Base-by-base conservation (phyloP, 768 basidiomycete species). In the Amanita phalloides region DNA sequence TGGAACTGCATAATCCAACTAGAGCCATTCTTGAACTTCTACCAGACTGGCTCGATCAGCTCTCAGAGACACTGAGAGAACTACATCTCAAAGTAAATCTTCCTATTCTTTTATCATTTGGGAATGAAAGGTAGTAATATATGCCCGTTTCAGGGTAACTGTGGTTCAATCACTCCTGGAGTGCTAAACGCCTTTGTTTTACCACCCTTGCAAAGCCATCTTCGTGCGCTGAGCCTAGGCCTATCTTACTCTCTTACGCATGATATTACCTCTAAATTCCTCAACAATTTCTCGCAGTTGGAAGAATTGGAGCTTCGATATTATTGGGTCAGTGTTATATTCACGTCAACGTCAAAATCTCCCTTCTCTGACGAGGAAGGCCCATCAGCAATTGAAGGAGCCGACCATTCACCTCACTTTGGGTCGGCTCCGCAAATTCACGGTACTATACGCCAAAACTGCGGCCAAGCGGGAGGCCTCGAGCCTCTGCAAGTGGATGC, bases 91-190 rank as follows among this genome's bases (percentile, higher is more conserved):
- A 62, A 58, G 78, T 77, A 52, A 45, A 51, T 38, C 32, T 53
- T 13, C 21, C 36, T 30, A 25, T 42, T 30, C 38, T 32, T 33
- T 5, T 36, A 32, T 36, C 11, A 11, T 28, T 25, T 59, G 3
- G 25, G 41, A 42, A 21, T 10, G 20, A 17, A 26, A 23, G 43
- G 10, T 13, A 32, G 38, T 23, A 9, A 3, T 49, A 25, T 23
- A 23, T 14, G 11, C 21, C 13, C 23, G 4, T 38, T 54, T 21
- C 43, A 82, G 80, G 70, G 68, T 30, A 77, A 81, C 49, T 84
- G 81, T 57, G 80, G 81, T 5, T 84, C 81, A 4, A 66, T 84
- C 13, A 82, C 81, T 0, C 81, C 80, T 8, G 79, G 80, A 0
- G 76, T 81, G 2, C 63, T 84, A 3, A 71, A 64, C 17, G 68